phyloP scores from a whole-genome alignment of 2,329 filamentous ascomycete genomes.

The Penicillium hesseltinei region DNA sequence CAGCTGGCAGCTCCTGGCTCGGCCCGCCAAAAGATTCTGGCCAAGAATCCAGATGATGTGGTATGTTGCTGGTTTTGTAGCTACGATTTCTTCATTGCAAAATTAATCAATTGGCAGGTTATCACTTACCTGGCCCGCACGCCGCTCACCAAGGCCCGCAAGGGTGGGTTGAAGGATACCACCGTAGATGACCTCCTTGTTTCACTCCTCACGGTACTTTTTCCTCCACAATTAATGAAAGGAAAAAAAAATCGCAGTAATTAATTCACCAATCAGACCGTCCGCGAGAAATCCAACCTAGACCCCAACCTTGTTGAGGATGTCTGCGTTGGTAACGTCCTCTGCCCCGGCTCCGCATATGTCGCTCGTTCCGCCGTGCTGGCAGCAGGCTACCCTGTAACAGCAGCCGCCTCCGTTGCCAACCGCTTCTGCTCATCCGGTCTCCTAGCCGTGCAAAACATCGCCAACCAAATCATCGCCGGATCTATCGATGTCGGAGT shows the following conservation, averaged over 20 bases:
- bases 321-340: constrained; percentile 80
- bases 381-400: constrained; percentile 80
- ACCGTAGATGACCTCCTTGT: constrained; percentile 37
- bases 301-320: constrained; percentile 85
- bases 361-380: constrained; percentile 85
- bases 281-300: constrained; percentile 80
- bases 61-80: constrained; percentile 26
- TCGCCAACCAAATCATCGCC: constrained; percentile 82
- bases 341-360: constrained; percentile 83
- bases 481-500: constrained; percentile 93
- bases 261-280: constrained; percentile 45
- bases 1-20: constrained; percentile 37
- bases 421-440: constrained; percentile 92
- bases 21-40: constrained; percentile 33
- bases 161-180: constrained; percentile 43
- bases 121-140: constrained; percentile 42
- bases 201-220: constrained; percentile 37
- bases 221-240: not conserved
- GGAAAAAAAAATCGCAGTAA: not conserved
- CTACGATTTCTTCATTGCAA: not conserved
- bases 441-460: constrained; percentile 82
- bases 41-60: constrained; percentile 41
- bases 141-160: constrained; percentile 41
- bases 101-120: constrained; percentile 29
- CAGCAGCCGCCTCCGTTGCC: constrained; percentile 73